These are phyloP conservation scores for Colletotrichum cordylinicola DNA, from an alignment of 2,329 filamentous ascomycete genomes.

Conservation along the genomic window DNA sequence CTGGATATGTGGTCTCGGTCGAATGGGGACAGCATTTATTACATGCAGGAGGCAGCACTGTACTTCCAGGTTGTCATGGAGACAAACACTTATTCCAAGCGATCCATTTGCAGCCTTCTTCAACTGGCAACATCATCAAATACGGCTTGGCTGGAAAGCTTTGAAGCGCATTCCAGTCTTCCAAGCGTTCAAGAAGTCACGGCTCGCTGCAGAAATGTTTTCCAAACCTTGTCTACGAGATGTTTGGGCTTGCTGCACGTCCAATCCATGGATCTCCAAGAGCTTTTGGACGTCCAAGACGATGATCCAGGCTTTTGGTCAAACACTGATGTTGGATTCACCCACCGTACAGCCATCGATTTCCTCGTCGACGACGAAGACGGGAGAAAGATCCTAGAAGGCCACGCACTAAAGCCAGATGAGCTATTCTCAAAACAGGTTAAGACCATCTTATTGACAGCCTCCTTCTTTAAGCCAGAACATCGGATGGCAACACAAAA, in stretches of 20 bases:
- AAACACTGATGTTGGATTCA: not conserved
- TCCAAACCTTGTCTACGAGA: not conserved
- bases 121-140: not conserved
- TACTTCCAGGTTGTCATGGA: not conserved
- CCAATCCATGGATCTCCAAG: not conserved
- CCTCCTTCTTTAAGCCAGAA: not conserved
- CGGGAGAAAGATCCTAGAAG: not conserved
- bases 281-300: not conserved
- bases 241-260: not conserved
- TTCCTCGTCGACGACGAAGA: not conserved
- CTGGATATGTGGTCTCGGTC: not conserved
- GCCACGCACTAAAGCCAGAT: not conserved
- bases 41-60: not conserved
- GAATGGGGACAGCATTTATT: not conserved
- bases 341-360: not conserved
- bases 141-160: not conserved
- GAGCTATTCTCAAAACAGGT: not conserved
- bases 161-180: not conserved
- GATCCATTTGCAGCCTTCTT: not conserved
- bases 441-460: not conserved
- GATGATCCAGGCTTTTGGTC: not conserved
- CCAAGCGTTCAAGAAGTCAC: not conserved
- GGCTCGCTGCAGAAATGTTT: not conserved
- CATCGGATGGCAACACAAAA: accelerated
- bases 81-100: not conserved